Evolutionary conservation across 2,329 filamentous ascomycete species (phyloP).

Genomic region (Catunica adiposa): DNA sequence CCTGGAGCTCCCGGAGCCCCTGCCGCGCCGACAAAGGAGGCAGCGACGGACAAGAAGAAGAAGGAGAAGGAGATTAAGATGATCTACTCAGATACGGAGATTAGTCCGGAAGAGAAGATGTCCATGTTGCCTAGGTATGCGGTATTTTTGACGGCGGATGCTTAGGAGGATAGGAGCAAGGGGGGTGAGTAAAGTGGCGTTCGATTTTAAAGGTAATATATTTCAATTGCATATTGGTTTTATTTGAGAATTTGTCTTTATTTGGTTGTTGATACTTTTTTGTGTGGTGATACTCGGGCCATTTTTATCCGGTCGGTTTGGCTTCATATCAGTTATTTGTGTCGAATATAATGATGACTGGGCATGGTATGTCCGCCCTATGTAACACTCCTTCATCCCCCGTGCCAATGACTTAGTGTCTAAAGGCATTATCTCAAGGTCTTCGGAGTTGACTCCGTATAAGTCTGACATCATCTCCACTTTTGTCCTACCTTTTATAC

Average conservation of each 20-base stretch:
- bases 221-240: neutral
- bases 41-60: slow-evolving; percentile 41
- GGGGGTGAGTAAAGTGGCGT: neutral
- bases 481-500: neutral
- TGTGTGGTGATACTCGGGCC: too few species aligned
- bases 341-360: too few species aligned
- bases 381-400: too few species aligned
- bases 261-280: neutral
- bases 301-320: too few species aligned
- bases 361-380: too few species aligned
- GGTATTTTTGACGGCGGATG: slow-evolving; percentile 30
- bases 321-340: too few species aligned
- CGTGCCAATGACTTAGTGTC: too few species aligned
- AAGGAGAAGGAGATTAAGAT: slow-evolving; percentile 53
- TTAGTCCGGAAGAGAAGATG: slow-evolving; percentile 84
- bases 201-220: neutral
- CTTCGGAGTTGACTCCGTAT: neutral
- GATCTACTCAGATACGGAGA: slow-evolving; percentile 64
- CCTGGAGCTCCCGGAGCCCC: slow-evolving; percentile 36
- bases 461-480: neutral
- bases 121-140: slow-evolving; percentile 61
- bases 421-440: too few species aligned
- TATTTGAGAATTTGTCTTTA: neutral
- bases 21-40: slow-evolving; percentile 24
- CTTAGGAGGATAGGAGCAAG: slow-evolving; percentile 1